Evolutionary conservation across 768 basidiomycete genomes (phyloP), one percentile per base, ranked within the genome.

Genomic region (Mycena pura): DNA sequence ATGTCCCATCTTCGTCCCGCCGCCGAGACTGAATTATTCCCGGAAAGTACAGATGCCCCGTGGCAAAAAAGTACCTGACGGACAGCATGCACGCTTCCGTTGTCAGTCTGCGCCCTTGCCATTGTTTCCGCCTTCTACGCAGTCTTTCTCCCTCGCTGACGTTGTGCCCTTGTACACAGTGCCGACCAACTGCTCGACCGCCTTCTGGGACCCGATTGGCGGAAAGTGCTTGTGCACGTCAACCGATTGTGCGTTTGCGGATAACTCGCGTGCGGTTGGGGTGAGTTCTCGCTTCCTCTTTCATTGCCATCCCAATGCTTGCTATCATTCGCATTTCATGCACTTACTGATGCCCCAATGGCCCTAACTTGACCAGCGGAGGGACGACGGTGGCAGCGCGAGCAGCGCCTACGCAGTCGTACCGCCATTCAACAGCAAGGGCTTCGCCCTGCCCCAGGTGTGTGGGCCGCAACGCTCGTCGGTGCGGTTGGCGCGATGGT

Each of bases 11-110:
- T 3, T 32, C 14, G 1, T 5, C 6, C 19, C 27, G 11, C 10
- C 8, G 21, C 22, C 13, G 57, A 1, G 24, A n/a, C 40, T 49
- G 14, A 46, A 36, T 9, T 53, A 8, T 41, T 32, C 31, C 6
- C 69, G n/a, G n/a, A n/a, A 13, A 91, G 89, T 93, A 92, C 70
- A 89, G 90, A 29, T 93, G 91, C 73, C 92, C 92, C 0, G 63
- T 73, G 22, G 71, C 9, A 9, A 36, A 36, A 36, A 36, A 17
- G 34, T 36, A 5, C 68, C 78, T 8, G 72, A 70, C 52, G 84
- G 84, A 32, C 69, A 80, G 68, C 73, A 76, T 46, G 64, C 78
- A 54, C 83, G 89, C 54, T 77, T 75, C 73, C 78, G 89, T 70
- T 69, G 90, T 90, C 68, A 70, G 84, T 76, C 51, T 48, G 29